Percentiles rank a stretch among this genome's conserved stretches.
phyloP scores from a whole-genome alignment of 1,284 basidiomycete species.

The Microbotryum violaceum region DNA sequence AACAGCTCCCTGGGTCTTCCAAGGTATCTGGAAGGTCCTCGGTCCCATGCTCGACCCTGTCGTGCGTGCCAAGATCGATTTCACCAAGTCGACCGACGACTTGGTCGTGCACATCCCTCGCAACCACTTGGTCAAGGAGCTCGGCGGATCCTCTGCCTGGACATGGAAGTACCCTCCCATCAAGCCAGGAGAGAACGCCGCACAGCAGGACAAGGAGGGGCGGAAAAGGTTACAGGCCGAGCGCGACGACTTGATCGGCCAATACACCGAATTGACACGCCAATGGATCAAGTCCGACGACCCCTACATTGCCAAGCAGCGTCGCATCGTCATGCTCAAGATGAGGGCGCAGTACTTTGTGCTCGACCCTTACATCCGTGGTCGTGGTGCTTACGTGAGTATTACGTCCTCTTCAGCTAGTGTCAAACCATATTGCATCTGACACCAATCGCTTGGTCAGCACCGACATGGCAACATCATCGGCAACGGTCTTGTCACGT shows the following conservation, averaged over 20 bases:
- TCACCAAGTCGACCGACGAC: constrained; percentile 37
- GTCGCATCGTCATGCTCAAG: constrained; percentile 37
- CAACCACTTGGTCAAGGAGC: constrained; percentile 25
- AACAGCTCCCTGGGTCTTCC: constrained; percentile 43
- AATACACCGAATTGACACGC: constrained; percentile 38
- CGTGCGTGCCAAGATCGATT: constrained; percentile 35
- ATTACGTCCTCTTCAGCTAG: not conserved
- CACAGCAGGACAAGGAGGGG: constrained; percentile 36
- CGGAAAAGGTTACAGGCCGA: constrained; percentile 35
- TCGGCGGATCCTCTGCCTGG: constrained; percentile 32
- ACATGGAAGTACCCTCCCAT: constrained; percentile 31
- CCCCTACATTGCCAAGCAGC: constrained; percentile 28
- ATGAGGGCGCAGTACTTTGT: constrained; percentile 40
- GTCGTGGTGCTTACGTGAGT: constrained; percentile 33
- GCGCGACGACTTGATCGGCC: constrained; percentile 35
- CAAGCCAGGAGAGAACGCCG: constrained; percentile 38
- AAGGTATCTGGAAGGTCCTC: constrained; percentile 36
- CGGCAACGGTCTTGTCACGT: constrained; percentile 35
- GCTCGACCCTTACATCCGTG: constrained; percentile 39
- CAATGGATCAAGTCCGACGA: constrained; percentile 37
- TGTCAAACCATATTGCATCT: not conserved
- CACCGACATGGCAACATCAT: constrained; percentile 38
- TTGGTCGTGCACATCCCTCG: constrained; percentile 28
- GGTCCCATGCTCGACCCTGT: constrained; percentile 36
- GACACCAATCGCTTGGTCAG: not conserved